These are phyloP conservation scores for Eucalyptus regnans DNA, from an alignment of 345 rosid genomes.

Conservation along the genomic window DNA sequence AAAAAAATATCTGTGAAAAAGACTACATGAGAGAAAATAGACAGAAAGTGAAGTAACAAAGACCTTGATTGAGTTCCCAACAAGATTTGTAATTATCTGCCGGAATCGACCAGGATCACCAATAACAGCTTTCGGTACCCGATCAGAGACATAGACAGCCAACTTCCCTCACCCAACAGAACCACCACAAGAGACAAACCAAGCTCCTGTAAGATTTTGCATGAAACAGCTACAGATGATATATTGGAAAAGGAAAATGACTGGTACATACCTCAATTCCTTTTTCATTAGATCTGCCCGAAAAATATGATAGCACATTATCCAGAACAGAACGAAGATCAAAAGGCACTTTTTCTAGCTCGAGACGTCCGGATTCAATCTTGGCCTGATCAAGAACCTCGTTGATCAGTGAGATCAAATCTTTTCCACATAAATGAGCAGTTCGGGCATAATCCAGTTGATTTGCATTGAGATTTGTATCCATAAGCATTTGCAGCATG, in stretches of 20 bases:
- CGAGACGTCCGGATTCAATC: slow-evolving; percentile 97
- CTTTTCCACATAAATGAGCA: slow-evolving; percentile 83
- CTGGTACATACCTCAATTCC: slow-evolving; percentile 50
- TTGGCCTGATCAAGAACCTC: slow-evolving; percentile 98
- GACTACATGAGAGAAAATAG: background rate
- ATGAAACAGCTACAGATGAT: background rate
- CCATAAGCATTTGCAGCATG: slow-evolving; percentile 91
- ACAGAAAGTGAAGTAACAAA: background rate
- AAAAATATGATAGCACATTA: slow-evolving; percentile 61
- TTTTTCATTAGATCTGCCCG: slow-evolving; percentile 53
- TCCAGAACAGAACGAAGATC: slow-evolving; percentile 68
- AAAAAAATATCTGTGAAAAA: background rate
- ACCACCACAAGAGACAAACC: background rate
- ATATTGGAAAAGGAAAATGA: background rate
- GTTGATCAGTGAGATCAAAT: slow-evolving; percentile 70
- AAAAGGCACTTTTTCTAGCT: slow-evolving; percentile 78
- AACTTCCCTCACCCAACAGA: slow-evolving; percentile 36
- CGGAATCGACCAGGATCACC: slow-evolving; percentile 86
- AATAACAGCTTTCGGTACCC: slow-evolving; percentile 66
- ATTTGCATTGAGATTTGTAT: slow-evolving; percentile 65
- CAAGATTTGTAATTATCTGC: slow-evolving; percentile 89
- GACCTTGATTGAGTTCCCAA: slow-evolving; percentile 94
- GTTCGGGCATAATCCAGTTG: slow-evolving; percentile 83
- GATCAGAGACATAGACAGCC: slow-evolving; percentile 74
- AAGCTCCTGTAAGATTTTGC: slow-evolving; percentile 1